phyloP scores from a whole-genome alignment of 2,329 filamentous ascomycete species.

The Colletotrichum gigasporum region DNA sequence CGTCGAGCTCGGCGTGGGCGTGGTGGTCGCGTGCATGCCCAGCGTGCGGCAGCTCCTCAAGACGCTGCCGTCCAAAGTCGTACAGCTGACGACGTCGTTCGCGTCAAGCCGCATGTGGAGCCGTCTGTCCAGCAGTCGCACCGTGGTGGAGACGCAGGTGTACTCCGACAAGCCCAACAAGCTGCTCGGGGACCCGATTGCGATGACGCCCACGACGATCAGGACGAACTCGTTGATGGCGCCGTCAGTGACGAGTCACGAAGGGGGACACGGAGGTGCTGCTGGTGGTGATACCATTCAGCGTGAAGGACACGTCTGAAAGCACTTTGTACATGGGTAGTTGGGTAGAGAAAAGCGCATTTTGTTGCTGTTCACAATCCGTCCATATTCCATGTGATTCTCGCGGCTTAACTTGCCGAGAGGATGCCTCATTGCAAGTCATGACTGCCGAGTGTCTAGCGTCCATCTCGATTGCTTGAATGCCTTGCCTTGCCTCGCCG shows the following conservation, averaged over 20 bases:
- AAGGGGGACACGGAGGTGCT: neutral
- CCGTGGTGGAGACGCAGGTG: neutral
- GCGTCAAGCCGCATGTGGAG: too few relatives aligned
- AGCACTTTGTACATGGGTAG: too few relatives aligned
- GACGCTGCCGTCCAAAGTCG: slow-evolving; percentile 3
- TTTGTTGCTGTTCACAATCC: too few relatives aligned
- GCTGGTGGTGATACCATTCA: too few relatives aligned
- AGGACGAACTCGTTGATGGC: neutral
- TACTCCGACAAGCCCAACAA: neutral
- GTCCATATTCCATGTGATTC: too few relatives aligned
- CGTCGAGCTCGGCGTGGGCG: slow-evolving; percentile 48
- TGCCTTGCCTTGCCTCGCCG: too few relatives aligned
- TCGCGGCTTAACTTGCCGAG: too few relatives aligned
- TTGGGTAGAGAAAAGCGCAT: too few relatives aligned
- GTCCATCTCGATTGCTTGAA: too few relatives aligned
- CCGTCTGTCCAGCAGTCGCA: neutral
- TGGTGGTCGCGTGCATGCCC: slow-evolving; percentile 50
- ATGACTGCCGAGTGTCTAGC: too few relatives aligned
- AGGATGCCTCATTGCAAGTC: too few relatives aligned
- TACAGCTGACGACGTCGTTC: neutral
- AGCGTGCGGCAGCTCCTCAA: slow-evolving; percentile 43
- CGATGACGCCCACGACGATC: neutral
- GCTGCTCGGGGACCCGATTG: neutral
- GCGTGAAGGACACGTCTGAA: too few relatives aligned
- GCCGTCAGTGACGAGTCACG: neutral